Conservation (phyloP, 176 grass and related monocot species). For the Stipa capillata region DNA sequence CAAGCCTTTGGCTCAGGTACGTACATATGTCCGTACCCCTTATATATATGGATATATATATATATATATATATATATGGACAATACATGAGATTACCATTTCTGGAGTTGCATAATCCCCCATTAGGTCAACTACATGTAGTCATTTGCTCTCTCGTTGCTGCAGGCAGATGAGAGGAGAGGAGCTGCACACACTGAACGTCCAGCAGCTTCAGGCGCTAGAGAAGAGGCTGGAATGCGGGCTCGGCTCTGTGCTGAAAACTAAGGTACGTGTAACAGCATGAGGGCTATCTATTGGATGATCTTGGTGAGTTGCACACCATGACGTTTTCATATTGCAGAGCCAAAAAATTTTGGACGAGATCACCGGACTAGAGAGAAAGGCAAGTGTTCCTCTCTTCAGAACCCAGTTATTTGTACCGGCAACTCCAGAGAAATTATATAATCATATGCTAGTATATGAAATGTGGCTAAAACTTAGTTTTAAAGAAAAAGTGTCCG, state of each 20-base stretch:
- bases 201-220: slow-evolving; percentile 54
- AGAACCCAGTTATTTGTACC: not conserved
- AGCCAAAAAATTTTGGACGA: slow-evolving; percentile 48
- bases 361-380: slow-evolving; percentile 39
- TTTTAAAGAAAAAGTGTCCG: no score
- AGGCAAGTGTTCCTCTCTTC: slow-evolving; percentile 25
- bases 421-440: not conserved
- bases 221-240: slow-evolving; percentile 56
- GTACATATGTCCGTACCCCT: no score
- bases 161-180: slow-evolving; percentile 83
- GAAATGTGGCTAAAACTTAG: no score
- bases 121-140: not conserved
- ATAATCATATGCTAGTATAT: no score
- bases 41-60: no score
- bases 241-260: slow-evolving; percentile 48
- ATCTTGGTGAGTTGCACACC: not conserved
- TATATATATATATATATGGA: no score
- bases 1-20: slow-evolving; percentile 55
- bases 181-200: slow-evolving; percentile 54
- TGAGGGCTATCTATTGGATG: not conserved
- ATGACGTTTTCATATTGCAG: slow-evolving; percentile 14
- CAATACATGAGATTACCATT: no score
- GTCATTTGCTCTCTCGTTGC: not conserved
- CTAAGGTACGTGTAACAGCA: slow-evolving; percentile 33
- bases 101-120: not conserved